These are phyloP conservation scores for Cyanodermella asteris DNA, from an alignment of 2,329 filamentous ascomycete species.

Conservation along the genomic window DNA sequence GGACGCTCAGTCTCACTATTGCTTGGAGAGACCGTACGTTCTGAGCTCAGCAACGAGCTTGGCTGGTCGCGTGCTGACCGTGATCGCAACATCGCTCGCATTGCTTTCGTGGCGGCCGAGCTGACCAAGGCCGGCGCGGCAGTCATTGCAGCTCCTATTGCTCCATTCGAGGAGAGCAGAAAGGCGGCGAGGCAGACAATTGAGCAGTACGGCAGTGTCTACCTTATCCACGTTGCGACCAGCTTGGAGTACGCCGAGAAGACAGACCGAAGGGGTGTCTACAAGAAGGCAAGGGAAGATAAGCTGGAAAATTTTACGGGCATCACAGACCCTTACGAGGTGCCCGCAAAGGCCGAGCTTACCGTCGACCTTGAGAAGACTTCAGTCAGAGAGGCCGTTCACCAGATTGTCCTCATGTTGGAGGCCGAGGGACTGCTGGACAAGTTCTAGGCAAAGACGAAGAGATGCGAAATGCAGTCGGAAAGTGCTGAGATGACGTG, in stretches of 20 bases:
- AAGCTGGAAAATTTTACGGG: constrained; percentile 98
- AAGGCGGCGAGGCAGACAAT: constrained; percentile 62
- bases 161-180: constrained; percentile 66
- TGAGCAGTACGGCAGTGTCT: constrained; percentile 77
- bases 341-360: constrained; percentile 58
- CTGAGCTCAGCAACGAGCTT: constrained; percentile 81
- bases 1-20: constrained; percentile 86
- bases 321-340: constrained; percentile 92
- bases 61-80: constrained; percentile 88
- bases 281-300: constrained; percentile 59
- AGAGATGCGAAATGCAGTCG: too few relatives aligned
- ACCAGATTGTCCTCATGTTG: constrained; percentile 84
- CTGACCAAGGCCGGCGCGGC: constrained; percentile 81
- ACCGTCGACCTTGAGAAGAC: constrained; percentile 70
- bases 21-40: constrained; percentile 83
- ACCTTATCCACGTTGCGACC: constrained; percentile 85
- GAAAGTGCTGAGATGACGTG: too few relatives aligned
- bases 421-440: constrained; percentile 81
- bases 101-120: constrained; percentile 88
- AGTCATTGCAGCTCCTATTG: constrained; percentile 91
- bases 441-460: constrained; percentile 22
- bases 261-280: constrained; percentile 84
- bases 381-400: constrained; percentile 76
- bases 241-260: constrained; percentile 82
- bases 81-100: constrained; percentile 83